phyloP scores from a whole-genome alignment of 768 basidiomycete species.

The Leccinum uliginosum region DNA sequence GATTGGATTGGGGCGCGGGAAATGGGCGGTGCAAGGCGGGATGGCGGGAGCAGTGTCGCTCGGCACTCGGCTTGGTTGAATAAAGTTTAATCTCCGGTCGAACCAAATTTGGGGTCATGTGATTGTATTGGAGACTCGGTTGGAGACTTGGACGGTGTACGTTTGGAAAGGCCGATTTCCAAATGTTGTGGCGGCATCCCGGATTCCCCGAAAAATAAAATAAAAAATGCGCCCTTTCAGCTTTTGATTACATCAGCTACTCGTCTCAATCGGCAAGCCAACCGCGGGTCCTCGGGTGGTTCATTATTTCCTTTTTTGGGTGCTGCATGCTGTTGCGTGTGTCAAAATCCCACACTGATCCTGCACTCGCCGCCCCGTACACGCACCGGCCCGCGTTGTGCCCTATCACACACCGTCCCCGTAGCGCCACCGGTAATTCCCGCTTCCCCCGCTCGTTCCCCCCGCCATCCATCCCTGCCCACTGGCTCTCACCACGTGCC shows the following conservation, averaged over 20 bases:
- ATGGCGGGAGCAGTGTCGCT: too few relatives aligned
- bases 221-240: conserved; percentile 18
- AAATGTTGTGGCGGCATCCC: too few relatives aligned
- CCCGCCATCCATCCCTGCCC: conserved; percentile 8
- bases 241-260: conserved; percentile 26
- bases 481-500: conserved; percentile 7
- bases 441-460: conserved; percentile 17
- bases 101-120: too few relatives aligned
- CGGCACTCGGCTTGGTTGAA: too few relatives aligned
- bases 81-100: too few relatives aligned
- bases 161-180: too few relatives aligned
- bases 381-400: conserved; percentile 11
- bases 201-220: conserved; percentile 21
- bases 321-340: conserved; percentile 24
- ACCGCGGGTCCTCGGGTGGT: conserved; percentile 33
- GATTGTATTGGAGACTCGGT: too few relatives aligned
- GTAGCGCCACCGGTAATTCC: conserved; percentile 26
- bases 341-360: conserved; percentile 19
- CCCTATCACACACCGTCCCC: conserved; percentile 1
- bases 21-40: too few relatives aligned
- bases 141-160: too few relatives aligned
- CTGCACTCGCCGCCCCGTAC: conserved; percentile 20
- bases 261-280: conserved; percentile 25
- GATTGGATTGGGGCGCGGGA: too few relatives aligned
- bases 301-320: conserved; percentile 9